Conservation (phyloP, 2,329 filamentous ascomycete genomes). For the Penicillium sp. region DNA sequence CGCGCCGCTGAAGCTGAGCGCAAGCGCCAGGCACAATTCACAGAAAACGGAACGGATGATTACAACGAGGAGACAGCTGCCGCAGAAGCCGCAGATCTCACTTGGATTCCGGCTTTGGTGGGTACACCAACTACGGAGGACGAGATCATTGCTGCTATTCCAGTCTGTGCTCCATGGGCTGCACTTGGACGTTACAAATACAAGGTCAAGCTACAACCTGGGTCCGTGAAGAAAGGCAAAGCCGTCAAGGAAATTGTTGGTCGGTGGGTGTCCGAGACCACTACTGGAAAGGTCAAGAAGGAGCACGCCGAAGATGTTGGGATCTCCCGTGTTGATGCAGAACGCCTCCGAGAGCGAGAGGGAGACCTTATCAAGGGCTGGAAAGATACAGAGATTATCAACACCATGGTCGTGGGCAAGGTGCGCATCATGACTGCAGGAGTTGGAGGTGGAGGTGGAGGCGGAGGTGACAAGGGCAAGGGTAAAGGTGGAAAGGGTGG, state of each 20-base stretch:
- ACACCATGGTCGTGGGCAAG: slow-evolving; percentile 75
- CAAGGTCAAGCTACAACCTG: slow-evolving; percentile 91
- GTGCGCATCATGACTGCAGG: slow-evolving; percentile 74
- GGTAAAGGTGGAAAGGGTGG: slow-evolving; percentile 26
- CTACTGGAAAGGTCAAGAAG: slow-evolving; percentile 45
- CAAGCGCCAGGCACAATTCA: slow-evolving; percentile 69
- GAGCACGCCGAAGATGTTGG: slow-evolving; percentile 59
- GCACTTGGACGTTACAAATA: slow-evolving; percentile 74
- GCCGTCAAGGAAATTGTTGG: slow-evolving; percentile 87
- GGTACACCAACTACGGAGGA: slow-evolving; percentile 78
- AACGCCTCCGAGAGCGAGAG: slow-evolving; percentile 81
- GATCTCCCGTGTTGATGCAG: slow-evolving; percentile 55
- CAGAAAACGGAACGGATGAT: slow-evolving; percentile 65
- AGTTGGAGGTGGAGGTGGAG: slow-evolving; percentile 47
- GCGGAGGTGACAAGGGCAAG: slow-evolving; percentile 30
- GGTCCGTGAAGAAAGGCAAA: slow-evolving; percentile 87
- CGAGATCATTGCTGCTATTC: slow-evolving; percentile 63
- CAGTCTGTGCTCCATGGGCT: slow-evolving; percentile 64
- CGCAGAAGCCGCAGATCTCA: slow-evolving; percentile 49
- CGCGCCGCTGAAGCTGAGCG: slow-evolving; percentile 63
- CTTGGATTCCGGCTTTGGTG: slow-evolving; percentile 66
- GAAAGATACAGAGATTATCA: slow-evolving; percentile 79
- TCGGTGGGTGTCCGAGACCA: slow-evolving; percentile 69
- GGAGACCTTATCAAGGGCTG: slow-evolving; percentile 78
- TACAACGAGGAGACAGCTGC: slow-evolving; percentile 56